phyloP scores from a whole-genome alignment of 345 rosid species.

The Hevea brasiliensis region DNA sequence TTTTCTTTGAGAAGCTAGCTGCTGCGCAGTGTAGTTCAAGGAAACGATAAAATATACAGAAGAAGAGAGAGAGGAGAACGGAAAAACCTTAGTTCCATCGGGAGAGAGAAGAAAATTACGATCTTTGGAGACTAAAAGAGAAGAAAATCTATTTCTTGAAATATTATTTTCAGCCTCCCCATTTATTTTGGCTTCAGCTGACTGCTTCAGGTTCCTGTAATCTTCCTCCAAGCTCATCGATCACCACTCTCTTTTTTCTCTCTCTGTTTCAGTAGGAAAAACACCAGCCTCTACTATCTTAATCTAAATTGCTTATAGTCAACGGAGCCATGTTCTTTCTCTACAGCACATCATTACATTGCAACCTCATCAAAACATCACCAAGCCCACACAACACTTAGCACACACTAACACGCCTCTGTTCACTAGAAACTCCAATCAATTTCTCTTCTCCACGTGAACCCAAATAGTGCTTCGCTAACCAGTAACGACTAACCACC shows the following conservation, averaged over 20 bases:
- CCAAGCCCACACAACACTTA: conserved; percentile 21
- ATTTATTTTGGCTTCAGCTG: conserved; percentile 4
- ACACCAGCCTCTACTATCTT: not conserved
- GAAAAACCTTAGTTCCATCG: conserved; percentile 39
- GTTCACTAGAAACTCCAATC: not conserved
- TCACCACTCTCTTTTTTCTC: conserved; percentile 13
- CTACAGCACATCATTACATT: conserved; percentile 16
- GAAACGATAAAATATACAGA: not conserved
- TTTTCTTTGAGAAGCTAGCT: not conserved
- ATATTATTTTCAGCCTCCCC: conserved; percentile 5
- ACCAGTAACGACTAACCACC: no score
- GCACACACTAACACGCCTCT: conserved; percentile 24
- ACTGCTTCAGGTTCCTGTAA: not conserved
- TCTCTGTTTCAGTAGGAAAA: not conserved
- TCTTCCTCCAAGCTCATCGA: conserved; percentile 18
- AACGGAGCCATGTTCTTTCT: conserved; percentile 19
- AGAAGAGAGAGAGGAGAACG: not conserved
- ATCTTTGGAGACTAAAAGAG: conserved; percentile 48
- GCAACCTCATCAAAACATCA: conserved; percentile 3
- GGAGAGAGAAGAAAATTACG: conserved; percentile 56
- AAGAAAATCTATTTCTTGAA: conserved; percentile 28
- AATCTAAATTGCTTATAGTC: not conserved
- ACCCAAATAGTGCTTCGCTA: not conserved
- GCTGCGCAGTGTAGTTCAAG: no score
- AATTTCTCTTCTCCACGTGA: not conserved